Evolutionary conservation across 2,329 filamentous ascomycete species (phyloP).

Genomic region (Fusarium lyarnte): DNA sequence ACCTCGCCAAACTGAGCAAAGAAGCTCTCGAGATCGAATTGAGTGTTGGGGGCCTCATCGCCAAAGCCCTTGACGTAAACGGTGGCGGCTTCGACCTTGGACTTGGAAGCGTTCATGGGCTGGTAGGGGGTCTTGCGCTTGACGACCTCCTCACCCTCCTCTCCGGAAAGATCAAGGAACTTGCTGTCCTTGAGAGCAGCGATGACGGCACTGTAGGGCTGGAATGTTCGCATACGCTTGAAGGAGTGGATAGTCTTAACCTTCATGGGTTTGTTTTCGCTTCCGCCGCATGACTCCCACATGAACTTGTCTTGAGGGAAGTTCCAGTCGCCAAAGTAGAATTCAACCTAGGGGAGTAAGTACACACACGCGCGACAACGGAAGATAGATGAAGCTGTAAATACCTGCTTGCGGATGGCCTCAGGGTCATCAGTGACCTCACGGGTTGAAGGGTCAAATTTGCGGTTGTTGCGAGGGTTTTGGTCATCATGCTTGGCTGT

Average conservation of each 20-base stretch:
- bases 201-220: constrained; percentile 85
- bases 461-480: constrained; percentile 66
- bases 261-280: constrained; percentile 82
- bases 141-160: constrained; percentile 75
- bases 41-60: constrained; percentile 81
- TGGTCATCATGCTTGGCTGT: constrained; percentile 52
- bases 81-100: constrained; percentile 75
- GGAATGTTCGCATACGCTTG: constrained; percentile 96
- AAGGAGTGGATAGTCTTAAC: constrained; percentile 84
- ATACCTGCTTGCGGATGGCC: constrained; percentile 85
- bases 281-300: constrained; percentile 79
- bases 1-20: constrained; percentile 83
- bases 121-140: constrained; percentile 80
- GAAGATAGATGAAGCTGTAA: neutral
- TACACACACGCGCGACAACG: neutral
- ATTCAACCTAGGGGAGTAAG: constrained; percentile 76
- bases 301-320: constrained; percentile 90
- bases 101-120: constrained; percentile 66
- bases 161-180: constrained; percentile 76
- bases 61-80: constrained; percentile 97
- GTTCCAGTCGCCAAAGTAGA: constrained; percentile 95
- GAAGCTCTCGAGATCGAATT: constrained; percentile 94
- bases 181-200: constrained; percentile 82
- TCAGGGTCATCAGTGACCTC: constrained; percentile 79
- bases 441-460: constrained; percentile 74